phyloP scores from a whole-genome alignment of 805 yeast genomes.

The Candida maris region DNA sequence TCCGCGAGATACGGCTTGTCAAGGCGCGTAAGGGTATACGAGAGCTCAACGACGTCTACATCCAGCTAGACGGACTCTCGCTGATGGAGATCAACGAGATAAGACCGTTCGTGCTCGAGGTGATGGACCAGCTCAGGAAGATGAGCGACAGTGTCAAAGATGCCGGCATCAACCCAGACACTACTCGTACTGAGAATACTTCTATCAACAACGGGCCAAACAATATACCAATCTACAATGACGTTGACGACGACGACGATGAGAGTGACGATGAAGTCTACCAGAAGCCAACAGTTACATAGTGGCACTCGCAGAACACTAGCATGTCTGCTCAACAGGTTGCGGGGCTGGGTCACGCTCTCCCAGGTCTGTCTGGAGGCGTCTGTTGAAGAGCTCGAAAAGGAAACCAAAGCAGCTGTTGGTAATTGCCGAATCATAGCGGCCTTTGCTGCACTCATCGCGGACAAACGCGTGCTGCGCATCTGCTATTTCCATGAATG shows the following conservation, averaged over 20 bases:
- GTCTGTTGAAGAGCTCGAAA: slow-evolving; percentile 66
- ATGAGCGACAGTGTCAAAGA: slow-evolving; percentile 38
- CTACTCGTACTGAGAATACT: not conserved
- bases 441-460: slow-evolving; percentile 75
- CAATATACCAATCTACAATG: slow-evolving; percentile 1
- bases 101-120: slow-evolving; percentile 72
- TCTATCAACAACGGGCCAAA: not conserved
- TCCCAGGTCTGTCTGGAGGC: slow-evolving; percentile 63
- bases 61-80: slow-evolving; percentile 79
- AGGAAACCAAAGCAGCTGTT: slow-evolving; percentile 63
- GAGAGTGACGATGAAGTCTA: slow-evolving; percentile 26
- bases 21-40: slow-evolving; percentile 79
- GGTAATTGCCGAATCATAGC: slow-evolving; percentile 78
- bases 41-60: slow-evolving; percentile 75
- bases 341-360: slow-evolving; percentile 49
- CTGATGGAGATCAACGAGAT: slow-evolving; percentile 83
- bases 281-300: slow-evolving; percentile 14
- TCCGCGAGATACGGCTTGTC: slow-evolving; percentile 75
- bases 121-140: slow-evolving; percentile 73
- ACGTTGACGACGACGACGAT: slow-evolving; percentile 13
- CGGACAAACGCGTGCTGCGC: slow-evolving; percentile 85
- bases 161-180: slow-evolving; percentile 7
- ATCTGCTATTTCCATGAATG: slow-evolving; percentile 70
- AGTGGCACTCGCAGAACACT: slow-evolving; percentile 3
- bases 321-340: slow-evolving; percentile 64